Conservation (phyloP, 768 basidiomycete species). For the Mrakia blollopis region DNA sequence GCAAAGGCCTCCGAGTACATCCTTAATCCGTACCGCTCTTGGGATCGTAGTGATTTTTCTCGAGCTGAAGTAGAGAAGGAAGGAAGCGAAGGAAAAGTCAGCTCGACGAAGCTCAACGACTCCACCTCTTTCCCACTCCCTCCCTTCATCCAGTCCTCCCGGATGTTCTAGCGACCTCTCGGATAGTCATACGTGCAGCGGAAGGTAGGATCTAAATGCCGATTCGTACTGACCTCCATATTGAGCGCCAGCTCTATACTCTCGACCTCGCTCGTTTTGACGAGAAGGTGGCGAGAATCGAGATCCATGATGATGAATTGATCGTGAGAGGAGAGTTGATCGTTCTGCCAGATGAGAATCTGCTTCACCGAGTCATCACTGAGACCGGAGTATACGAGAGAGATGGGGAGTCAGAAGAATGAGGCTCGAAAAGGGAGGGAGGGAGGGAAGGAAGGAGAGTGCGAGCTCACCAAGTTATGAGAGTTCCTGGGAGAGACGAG, state of each 20-base stretch:
- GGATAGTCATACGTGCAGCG: too few species aligned
- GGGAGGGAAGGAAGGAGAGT: background rate
- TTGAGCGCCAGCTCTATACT: slow-evolving; percentile 15
- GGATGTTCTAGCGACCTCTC: too few species aligned
- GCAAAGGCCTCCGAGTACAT: too few species aligned
- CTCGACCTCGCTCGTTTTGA: slow-evolving; percentile 29
- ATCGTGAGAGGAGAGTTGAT: slow-evolving; percentile 6
- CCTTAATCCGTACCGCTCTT: too few species aligned
- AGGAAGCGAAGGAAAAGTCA: too few species aligned
- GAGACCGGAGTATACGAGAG: background rate
- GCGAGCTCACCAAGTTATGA: slow-evolving; percentile 20
- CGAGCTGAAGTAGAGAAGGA: too few species aligned
- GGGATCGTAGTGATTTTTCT: too few species aligned
- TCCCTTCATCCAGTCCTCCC: too few species aligned
- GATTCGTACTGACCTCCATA: slow-evolving; percentile 18
- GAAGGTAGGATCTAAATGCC: too few species aligned
- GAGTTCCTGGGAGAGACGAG: slow-evolving; percentile 9
- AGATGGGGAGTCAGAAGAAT: background rate
- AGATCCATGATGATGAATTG: slow-evolving; percentile 33
- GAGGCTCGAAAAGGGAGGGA: background rate
- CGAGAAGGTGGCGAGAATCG: slow-evolving; percentile 28
- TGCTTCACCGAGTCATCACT: slow-evolving; percentile 30
- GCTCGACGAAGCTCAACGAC: too few species aligned
- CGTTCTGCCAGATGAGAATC: slow-evolving; percentile 31
- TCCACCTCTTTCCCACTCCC: too few species aligned